These are phyloP conservation scores for Metrosideros polymorpha DNA, from an alignment of 441 rosid species.

Conservation along the genomic window DNA sequence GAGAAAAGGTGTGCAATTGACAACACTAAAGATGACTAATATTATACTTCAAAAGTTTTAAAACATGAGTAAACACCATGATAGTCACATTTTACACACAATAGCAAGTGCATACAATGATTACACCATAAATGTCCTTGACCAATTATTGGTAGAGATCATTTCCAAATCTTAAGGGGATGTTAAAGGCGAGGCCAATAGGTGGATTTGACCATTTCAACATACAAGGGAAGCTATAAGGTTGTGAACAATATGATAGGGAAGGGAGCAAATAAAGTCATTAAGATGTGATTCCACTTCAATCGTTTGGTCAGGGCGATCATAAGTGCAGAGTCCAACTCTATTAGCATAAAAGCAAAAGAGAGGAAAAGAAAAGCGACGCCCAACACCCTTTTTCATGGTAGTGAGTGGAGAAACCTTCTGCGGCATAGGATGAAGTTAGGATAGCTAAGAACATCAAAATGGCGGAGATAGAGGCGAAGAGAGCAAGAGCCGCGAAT, in stretches of 20 bases:
- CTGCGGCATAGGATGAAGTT: rapidly evolving
- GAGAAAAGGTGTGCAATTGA: too few species aligned
- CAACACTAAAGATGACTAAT: too few species aligned
- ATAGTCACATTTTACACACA: too few species aligned
- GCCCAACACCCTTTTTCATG: rapidly evolving
- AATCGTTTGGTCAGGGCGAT: too few species aligned
- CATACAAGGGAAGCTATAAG: rapidly evolving
- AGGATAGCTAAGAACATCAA: background rate
- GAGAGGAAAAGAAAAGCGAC: background rate
- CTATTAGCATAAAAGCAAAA: background rate
- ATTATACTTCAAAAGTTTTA: background rate
- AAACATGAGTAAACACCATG: background rate
- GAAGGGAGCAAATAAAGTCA: rapidly evolving
- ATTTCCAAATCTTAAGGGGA: background rate
- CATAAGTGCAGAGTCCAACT: rapidly evolving
- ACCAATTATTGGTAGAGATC: too few species aligned
- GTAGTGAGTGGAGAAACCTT: background rate
- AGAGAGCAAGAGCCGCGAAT: background rate
- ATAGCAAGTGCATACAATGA: too few species aligned
- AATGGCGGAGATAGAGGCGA: rapidly evolving
- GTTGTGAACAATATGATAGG: rapidly evolving
- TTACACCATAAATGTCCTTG: too few species aligned
- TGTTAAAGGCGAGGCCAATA: background rate
- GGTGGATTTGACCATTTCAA: rapidly evolving
- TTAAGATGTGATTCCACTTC: background rate